phyloP scores from a whole-genome alignment of 495 filamentous ascomycete species.

The Penicillium crystallinum region DNA sequence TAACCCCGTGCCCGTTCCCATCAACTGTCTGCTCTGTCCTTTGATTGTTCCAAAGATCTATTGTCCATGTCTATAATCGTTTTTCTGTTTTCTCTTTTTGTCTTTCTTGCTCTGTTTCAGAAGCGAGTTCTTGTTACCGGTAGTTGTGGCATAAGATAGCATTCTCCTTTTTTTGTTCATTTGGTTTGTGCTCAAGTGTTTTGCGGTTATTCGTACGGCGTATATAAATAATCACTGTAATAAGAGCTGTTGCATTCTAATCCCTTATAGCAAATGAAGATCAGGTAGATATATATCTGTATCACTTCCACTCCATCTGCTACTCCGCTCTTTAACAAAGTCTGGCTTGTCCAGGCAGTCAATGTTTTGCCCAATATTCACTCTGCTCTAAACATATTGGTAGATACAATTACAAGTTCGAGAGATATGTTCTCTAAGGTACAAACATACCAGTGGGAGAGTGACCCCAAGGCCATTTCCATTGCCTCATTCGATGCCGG shows the following conservation, averaged over 20 bases:
- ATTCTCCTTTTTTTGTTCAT: conserved; percentile 19
- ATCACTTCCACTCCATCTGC: too few species aligned
- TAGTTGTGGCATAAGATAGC: conserved; percentile 33
- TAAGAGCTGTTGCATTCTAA: neutral
- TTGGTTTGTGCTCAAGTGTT: neutral
- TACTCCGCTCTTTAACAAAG: too few species aligned
- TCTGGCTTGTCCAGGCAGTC: too few species aligned
- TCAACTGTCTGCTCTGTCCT: conserved; percentile 3
- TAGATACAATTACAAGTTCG: too few species aligned
- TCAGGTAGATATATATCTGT: too few species aligned
- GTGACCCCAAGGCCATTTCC: too few species aligned
- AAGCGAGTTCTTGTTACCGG: conserved; percentile 24
- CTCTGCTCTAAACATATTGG: too few species aligned
- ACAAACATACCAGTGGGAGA: too few species aligned
- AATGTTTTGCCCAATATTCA: too few species aligned
- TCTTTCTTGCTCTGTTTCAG: conserved; percentile 26
- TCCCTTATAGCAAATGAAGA: neutral
- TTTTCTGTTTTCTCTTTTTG: conserved; percentile 5
- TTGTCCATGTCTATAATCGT: conserved; percentile 30
- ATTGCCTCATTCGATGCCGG: too few species aligned
- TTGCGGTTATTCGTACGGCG: conserved; percentile 2
- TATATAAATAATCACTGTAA: conserved; percentile 8
- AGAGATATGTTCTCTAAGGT: too few species aligned
- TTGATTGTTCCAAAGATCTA: conserved; percentile 25
- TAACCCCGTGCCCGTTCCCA: conserved; percentile 15